Percentiles rank a stretch among this genome's conserved stretches.
Evolutionary conservation across 208 protist genomes (phyloP).

Genomic region (Trypanosoma brucei): DNA sequence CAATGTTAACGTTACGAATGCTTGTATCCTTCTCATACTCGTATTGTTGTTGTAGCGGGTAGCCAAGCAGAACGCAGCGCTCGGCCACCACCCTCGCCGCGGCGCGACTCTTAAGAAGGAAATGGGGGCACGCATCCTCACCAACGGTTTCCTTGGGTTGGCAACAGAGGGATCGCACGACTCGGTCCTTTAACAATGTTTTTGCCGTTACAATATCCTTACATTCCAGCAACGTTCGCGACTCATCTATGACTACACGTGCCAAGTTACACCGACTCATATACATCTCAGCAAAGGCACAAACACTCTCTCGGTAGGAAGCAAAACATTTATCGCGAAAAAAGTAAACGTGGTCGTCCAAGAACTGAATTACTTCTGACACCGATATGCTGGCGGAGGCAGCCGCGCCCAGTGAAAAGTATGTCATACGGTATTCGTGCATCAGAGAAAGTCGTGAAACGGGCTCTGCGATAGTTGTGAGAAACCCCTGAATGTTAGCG

Average conservation of each 20-base stretch:
- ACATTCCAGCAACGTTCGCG: slow-evolving; percentile 66
- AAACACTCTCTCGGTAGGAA: slow-evolving; percentile 19
- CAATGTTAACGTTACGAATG: slow-evolving; percentile 56
- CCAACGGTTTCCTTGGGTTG: slow-evolving; percentile 35
- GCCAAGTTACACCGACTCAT: slow-evolving; percentile 80
- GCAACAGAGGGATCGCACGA: slow-evolving; percentile 44
- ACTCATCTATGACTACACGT: slow-evolving; percentile 60
- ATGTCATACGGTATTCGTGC: slow-evolving; percentile 97
- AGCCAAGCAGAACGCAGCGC: slow-evolving; percentile 66
- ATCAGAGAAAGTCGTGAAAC: slow-evolving; percentile 91
- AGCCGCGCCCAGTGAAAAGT: slow-evolving; percentile 96
- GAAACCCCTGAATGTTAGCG: slow-evolving; percentile 29
- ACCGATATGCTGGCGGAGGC: slow-evolving; percentile 91
- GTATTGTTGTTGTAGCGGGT: slow-evolving; percentile 84
- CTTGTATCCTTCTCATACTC: slow-evolving; percentile 67
- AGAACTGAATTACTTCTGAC: slow-evolving; percentile 83
- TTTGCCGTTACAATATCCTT: slow-evolving; percentile 42
- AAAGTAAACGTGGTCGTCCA: slow-evolving; percentile 83
- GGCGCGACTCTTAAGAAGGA: slow-evolving; percentile 53
- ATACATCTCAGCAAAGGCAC: slow-evolving; percentile 57
- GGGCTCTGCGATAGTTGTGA: slow-evolving; percentile 92
- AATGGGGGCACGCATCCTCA: slow-evolving; percentile 22
- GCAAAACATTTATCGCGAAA: slow-evolving; percentile 18
- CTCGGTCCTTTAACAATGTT: slow-evolving; percentile 41
- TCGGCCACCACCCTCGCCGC: slow-evolving; percentile 61